Base-by-base conservation (phyloP, 176 grass and related monocot species). In the Bothriochloa decipiens region DNA sequence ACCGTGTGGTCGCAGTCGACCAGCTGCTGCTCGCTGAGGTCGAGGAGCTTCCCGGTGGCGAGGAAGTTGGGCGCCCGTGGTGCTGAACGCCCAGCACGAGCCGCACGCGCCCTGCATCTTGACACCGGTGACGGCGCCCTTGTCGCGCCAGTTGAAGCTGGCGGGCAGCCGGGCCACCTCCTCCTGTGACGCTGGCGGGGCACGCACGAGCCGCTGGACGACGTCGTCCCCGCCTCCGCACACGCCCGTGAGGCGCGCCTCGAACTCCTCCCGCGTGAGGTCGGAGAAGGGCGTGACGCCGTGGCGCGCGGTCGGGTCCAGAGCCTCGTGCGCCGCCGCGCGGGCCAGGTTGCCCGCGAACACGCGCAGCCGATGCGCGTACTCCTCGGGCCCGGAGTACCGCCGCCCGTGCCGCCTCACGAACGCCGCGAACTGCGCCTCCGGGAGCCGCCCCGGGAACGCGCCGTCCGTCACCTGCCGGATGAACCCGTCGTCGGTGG, bases 81-180 rank as follows among this genome's bases (percentile, higher is more conserved):
- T 94, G 89, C 81, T 87, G 74, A 94, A 94, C 58, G 92, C 87
- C 89, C 89, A 91, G 65, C 92, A 91, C 22, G 86, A 94, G 36
- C 92, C 92, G 75, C 92, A 97, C 16, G 79, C 69, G 29, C 95
- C 95, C 92, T 97, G 90, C 86, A 80, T 97, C 86, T 97, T 94
- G 41, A 97, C 92, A 14, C 84, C 87, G 2, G 92, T 92, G 36
- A 97, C 86, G 3, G 90, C 92, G 13, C 92, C 92, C 79, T 81
- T 91, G 22, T 94, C 79, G 25, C 95, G 89, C 95, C 92, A 97
- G 84, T 97, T 92, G 83, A 92, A 97, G 73, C 90, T 97, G 41
- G 77, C 63, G 0, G 95, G 92, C 14, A 94, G 81, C 7, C 78
- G 55, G 28, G 63, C 68, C 74, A 94, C 79, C 57, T 92, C 90